phyloP scores from a whole-genome alignment of 2,329 filamentous ascomycete genomes.

The Domatiomyces catenatus region DNA sequence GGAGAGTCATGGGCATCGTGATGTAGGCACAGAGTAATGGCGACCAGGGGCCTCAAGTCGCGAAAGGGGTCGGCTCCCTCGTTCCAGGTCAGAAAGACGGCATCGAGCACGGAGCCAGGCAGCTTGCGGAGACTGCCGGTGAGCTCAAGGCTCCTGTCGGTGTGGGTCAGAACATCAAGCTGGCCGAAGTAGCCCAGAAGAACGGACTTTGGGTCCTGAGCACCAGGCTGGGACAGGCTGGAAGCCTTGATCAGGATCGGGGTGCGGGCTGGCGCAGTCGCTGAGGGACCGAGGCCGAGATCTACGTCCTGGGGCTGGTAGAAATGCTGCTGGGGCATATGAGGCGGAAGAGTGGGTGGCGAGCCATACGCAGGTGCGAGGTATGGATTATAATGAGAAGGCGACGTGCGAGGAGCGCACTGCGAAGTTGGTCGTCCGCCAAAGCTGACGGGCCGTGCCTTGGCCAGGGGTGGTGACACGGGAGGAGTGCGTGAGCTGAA shows the following conservation, averaged over 20 bases:
- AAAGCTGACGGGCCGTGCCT: conserved; percentile 29
- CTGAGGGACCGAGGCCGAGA: conserved; percentile 34
- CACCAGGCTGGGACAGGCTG: conserved; percentile 4
- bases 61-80: conserved; percentile 37
- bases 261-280: conserved; percentile 44
- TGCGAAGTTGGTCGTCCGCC: conserved; percentile 24
- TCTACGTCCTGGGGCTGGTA: conserved; percentile 62
- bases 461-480: conserved; percentile 26
- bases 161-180: conserved; percentile 58
- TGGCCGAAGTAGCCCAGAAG: conserved; percentile 68
- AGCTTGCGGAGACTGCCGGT: conserved; percentile 60
- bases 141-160: conserved; percentile 50
- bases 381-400: conserved; percentile 24
- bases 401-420: conserved; percentile 10
- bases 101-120: conserved; percentile 62
- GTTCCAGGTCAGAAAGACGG: conserved; percentile 65
- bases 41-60: conserved; percentile 56
- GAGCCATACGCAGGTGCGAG: conserved; percentile 28
- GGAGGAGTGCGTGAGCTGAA: conserved; percentile 29
- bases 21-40: conserved; percentile 42
- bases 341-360: conserved; percentile 52
- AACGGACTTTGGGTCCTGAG: conserved; percentile 42
- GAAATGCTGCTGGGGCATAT: conserved; percentile 62
- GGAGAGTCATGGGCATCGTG: conserved; percentile 50
- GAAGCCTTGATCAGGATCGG: conserved; percentile 15